Evolutionary conservation across 352 stramenopile species (phyloP).

Genomic region (Phytophthora lateralis): DNA sequence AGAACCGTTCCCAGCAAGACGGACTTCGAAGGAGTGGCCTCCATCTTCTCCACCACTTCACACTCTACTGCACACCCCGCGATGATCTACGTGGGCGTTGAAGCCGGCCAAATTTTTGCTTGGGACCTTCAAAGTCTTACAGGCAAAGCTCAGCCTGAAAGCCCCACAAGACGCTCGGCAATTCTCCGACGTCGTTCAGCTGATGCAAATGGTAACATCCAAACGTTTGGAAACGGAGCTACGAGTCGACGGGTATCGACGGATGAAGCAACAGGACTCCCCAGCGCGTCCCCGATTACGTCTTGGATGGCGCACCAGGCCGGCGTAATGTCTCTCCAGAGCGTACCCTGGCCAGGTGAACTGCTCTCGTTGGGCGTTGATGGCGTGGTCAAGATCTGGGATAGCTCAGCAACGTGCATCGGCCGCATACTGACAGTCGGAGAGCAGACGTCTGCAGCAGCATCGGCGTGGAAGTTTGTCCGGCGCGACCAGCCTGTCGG

Average conservation of each 20-base stretch:
- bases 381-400: slow-evolving; percentile 57
- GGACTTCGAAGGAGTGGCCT: slow-evolving; percentile 31
- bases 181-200: slow-evolving; percentile 19
- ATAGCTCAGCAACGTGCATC: slow-evolving; percentile 40
- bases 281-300: slow-evolving; percentile 31
- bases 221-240: not conserved
- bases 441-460: slow-evolving; percentile 17
- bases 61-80: slow-evolving; percentile 4
- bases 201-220: slow-evolving; percentile 5
- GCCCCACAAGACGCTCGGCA: slow-evolving; percentile 15
- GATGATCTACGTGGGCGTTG: slow-evolving; percentile 32
- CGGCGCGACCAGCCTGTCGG: slow-evolving; percentile 36
- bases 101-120: slow-evolving; percentile 30
- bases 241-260: slow-evolving; percentile 1
- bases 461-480: slow-evolving; percentile 59
- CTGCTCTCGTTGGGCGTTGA: slow-evolving; percentile 59
- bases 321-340: slow-evolving; percentile 41
- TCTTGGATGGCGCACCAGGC: slow-evolving; percentile 53
- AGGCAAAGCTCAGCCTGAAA: slow-evolving; percentile 7
- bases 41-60: slow-evolving; percentile 26
- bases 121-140: slow-evolving; percentile 19
- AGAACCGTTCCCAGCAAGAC: slow-evolving; percentile 9
- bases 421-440: slow-evolving; percentile 54
- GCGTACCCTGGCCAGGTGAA: slow-evolving; percentile 42
- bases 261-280: slow-evolving; percentile 2